Conservation (phyloP, 805 yeast genomes). For the Tetrapisispora phaffii region DNA sequence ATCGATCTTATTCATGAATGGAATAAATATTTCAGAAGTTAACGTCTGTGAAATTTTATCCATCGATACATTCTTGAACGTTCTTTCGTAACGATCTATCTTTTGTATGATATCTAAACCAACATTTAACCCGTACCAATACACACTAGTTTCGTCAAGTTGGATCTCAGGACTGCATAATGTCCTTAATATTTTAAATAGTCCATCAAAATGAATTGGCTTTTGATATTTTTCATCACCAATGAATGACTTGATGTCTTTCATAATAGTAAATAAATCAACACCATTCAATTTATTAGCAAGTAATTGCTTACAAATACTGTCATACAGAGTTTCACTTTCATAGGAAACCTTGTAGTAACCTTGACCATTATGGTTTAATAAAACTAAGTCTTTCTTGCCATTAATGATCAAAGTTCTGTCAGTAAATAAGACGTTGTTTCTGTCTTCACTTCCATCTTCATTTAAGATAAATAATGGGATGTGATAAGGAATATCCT, state of each 20-base stretch:
- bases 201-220: constrained; percentile 21
- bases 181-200: constrained; percentile 19
- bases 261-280: constrained; percentile 27
- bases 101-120: constrained; percentile 22
- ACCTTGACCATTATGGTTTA: constrained; percentile 29
- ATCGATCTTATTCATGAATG: background rate
- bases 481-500: constrained; percentile 52
- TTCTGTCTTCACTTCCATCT: constrained; percentile 12
- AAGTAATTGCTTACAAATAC: constrained; percentile 14
- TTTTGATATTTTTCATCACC: constrained; percentile 23
- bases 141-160: constrained; percentile 2
- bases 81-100: background rate
- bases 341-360: constrained; percentile 42
- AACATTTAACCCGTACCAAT: constrained; percentile 22
- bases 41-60: background rate
- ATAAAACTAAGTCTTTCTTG: constrained; percentile 11
- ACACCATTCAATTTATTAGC: constrained; percentile 15
- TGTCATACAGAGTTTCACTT: constrained; percentile 19
- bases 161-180: background rate
- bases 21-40: background rate
- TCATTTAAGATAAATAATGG: constrained; percentile 36
- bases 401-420: constrained; percentile 13
- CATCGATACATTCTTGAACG: too few relatives aligned
- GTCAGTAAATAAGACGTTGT: constrained; percentile 23
- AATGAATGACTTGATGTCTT: constrained; percentile 27